Base-by-base conservation (phyloP, 495 filamentous ascomycete genomes). In the Paragyromitra xinjiangensis region DNA sequence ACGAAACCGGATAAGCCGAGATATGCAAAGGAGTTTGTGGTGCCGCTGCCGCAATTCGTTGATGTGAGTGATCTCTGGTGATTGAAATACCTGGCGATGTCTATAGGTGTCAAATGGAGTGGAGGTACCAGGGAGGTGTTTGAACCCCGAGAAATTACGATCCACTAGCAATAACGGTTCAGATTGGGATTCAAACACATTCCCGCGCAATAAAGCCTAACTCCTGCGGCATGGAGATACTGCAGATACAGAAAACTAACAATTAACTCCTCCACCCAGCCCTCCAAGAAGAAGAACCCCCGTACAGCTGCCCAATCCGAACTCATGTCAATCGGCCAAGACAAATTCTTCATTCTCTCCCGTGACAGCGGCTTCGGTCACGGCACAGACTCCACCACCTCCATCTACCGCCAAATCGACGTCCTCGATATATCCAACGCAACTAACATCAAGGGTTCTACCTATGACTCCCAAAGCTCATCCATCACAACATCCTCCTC, bases 361-460 rank as follows among this genome's bases (percentile, higher is more conserved):
- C 89, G 92, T 51, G 92, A 94, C 82, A 89, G 87, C 0, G 83
- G 81, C 50, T 86, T 85, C 40, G 93, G 92, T 2, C 88, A 86
- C 58, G 91, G 91, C 6, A 83, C 87, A 67, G 81, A 83, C 5
- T 79, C 84, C 40, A 85, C 89, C 0, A 75, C 84, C 64, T 90
- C 88, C 42, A 78, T 90, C 9, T 94, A 93, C 83, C 90, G 92
- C 24, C 91, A 94, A 69, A 88, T 89, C 26, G 92, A 94, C 80
- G 84, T 95, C 16, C 88, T 94, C 82, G 90, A 92, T 75, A 88
- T 94, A 74, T 77, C 83, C 56, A 73, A 75, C 0, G 90, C 89
- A n/a, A 93, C 91, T 0, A 85, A 94, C 84, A 85, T 94, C 79
- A 89, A 88, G 81, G 87, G 87, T 0, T 24, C 75, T 8, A 73